These are phyloP conservation scores for Stipa capillata DNA, from an alignment of 176 grass and related monocot species.

Conservation along the genomic window DNA sequence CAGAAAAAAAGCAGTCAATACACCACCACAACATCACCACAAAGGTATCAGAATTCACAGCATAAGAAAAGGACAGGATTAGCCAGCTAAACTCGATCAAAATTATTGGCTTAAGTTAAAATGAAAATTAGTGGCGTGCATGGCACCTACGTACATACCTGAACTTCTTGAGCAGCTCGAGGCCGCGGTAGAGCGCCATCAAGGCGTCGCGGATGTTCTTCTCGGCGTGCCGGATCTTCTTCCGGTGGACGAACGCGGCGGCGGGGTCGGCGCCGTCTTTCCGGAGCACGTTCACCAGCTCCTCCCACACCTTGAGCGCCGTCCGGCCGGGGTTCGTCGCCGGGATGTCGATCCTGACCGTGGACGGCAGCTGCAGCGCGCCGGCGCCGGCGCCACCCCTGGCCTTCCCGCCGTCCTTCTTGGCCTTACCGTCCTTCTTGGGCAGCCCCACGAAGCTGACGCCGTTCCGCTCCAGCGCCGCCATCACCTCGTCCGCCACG, in stretches of 20 bases:
- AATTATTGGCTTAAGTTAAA: background rate
- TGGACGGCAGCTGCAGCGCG: conserved; percentile 18
- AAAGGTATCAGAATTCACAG: background rate
- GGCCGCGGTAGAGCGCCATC: conserved; percentile 76
- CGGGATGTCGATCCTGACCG: conserved; percentile 86
- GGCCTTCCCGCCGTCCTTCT: conserved; percentile 46
- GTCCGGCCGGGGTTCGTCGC: conserved; percentile 50
- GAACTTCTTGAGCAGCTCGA: conserved; percentile 80
- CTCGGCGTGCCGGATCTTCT: conserved; percentile 94
- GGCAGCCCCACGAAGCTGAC: conserved; percentile 56
- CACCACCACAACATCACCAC: background rate
- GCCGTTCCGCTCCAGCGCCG: conserved; percentile 79
- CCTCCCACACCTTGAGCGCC: conserved; percentile 80
- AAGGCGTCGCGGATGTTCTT: conserved; percentile 86
- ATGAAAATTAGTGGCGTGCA: background rate
- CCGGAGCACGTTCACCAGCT: conserved; percentile 70
- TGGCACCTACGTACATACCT: conserved; percentile 24
- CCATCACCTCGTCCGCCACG: conserved; percentile 86
- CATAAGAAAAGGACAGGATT: background rate
- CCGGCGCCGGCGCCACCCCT: background rate
- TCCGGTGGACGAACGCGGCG: conserved; percentile 57
- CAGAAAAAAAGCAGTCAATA: background rate
- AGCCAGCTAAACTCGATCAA: too few relatives aligned
- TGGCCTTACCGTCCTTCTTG: conserved; percentile 37
- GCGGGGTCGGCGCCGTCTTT: conserved; percentile 58